Evolutionary conservation across 768 basidiomycete species (phyloP).

Genomic region (Tylopilus felleus): DNA sequence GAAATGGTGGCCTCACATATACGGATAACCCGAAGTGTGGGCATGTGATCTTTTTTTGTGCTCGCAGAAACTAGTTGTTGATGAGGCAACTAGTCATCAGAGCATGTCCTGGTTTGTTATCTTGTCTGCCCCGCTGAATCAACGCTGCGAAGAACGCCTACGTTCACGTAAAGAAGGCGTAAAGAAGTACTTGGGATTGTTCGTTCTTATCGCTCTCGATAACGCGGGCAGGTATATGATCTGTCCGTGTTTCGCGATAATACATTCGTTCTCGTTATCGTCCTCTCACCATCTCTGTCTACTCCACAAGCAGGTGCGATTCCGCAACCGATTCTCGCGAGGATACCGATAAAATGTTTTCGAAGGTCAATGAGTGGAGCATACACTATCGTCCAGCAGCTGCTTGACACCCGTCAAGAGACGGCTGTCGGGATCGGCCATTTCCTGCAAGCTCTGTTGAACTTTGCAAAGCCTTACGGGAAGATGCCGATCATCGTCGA

Average conservation of each 20-base stretch:
- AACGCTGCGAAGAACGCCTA: slow-evolving; percentile 33
- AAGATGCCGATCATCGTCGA: slow-evolving; percentile 4
- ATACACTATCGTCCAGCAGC: slow-evolving; percentile 3
- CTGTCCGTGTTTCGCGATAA: background rate
- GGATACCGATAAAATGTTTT: background rate
- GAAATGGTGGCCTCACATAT: too few relatives aligned
- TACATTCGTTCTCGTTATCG: background rate
- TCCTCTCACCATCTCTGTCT: slow-evolving; percentile 20
- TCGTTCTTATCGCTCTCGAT: background rate
- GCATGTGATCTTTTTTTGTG: too few relatives aligned
- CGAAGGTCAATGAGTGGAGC: slow-evolving; percentile 5
- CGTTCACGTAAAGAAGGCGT: slow-evolving; percentile 39
- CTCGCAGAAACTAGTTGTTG: too few relatives aligned
- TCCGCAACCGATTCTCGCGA: background rate
- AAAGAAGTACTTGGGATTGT: slow-evolving; percentile 32
- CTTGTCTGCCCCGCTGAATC: background rate
- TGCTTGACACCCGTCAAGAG: background rate
- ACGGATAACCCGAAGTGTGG: too few relatives aligned
- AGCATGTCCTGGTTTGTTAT: background rate
- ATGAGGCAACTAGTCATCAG: background rate
- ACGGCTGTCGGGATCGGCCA: slow-evolving; percentile 37
- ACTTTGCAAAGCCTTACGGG: background rate
- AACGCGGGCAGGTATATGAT: background rate
- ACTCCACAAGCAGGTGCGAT: background rate
- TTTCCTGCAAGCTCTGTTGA: slow-evolving; percentile 50